Evolutionary conservation across 306 rosid species (phyloP), one percentile per base, ranked within the genome.

Genomic region (Carpinus viminea): DNA sequence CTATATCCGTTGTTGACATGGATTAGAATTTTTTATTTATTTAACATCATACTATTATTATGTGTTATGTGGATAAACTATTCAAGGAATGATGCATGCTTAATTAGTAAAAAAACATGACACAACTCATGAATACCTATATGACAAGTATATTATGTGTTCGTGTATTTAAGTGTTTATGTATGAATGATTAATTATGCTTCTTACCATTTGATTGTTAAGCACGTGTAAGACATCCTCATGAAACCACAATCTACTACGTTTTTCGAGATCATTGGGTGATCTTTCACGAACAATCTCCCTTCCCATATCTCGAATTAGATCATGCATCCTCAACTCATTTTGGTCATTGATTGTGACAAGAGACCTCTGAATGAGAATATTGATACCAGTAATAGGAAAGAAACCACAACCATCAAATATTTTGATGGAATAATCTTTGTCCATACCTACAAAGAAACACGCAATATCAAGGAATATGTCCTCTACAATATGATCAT

Each of bases 271-370:
- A 2, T 78, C 41, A 2, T 78, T 34, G 0, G 72, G 2, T 0
- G 76, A 78, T 8, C 62, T 73, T 16, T 62, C 43, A 55, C 81
- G 79, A 46, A 76, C 78, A 5, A 88, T 83, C 47, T 74, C 79
- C 59, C 87, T 69, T 53, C 87, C 91, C 87, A 85, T 88, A 34
- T 85, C 87, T 69, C 79, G 43, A 36, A 82, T 16, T 21, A 82
- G 54, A 74, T 82, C 82, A 76, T 82, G 81, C 82, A 64, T 77
- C 20, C 2, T 16, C 2, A 82, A 61, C 9, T 4, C 53, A 68
- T 76, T 72, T 2, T 72, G 59, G 6, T 38, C 6, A 12, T 69
- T 77, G 75, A 80, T 21, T 26, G 34, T 74, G 0, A 88, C 0
- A 0, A 88, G 91, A 16, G 84, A 78, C 13, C 84, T 50, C 1